phyloP scores from a whole-genome alignment of 768 basidiomycete species.

The Phaffia tasmanica region DNA sequence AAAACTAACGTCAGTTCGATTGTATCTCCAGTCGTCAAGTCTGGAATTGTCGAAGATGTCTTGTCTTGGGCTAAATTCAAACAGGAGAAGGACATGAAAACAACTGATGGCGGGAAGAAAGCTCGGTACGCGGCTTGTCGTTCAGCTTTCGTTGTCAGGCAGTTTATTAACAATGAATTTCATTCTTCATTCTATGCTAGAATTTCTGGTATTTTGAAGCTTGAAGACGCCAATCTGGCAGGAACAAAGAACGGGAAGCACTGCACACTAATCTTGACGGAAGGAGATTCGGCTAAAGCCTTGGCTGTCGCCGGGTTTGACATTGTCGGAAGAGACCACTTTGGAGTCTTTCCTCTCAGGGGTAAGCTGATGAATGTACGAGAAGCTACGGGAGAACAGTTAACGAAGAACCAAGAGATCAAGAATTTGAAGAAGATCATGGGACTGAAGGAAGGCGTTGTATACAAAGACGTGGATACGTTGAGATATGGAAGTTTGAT shows the following conservation, averaged over 20 bases:
- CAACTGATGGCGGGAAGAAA: constrained; percentile 84
- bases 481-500: constrained; percentile 89
- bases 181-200: constrained; percentile 41
- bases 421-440: constrained; percentile 97
- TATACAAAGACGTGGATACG: constrained; percentile 55
- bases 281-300: constrained; percentile 98
- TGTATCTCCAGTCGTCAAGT: constrained; percentile 58
- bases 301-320: constrained; percentile 87
- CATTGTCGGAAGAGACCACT: constrained; percentile 91
- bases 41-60: constrained; percentile 79
- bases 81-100: constrained; percentile 90
- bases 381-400: constrained; percentile 88
- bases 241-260: constrained; percentile 66
- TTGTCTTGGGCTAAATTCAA: constrained; percentile 95
- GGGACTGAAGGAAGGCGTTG: constrained; percentile 87
- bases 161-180: neutral
- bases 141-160: neutral
- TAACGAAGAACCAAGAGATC: constrained; percentile 96
- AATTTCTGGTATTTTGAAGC: constrained; percentile 78
- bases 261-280: constrained; percentile 92
- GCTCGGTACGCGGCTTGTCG: constrained; percentile 51
- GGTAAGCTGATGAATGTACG: constrained; percentile 96
- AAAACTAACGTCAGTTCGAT: neutral
- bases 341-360: constrained; percentile 93
- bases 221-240: constrained; percentile 95